These are phyloP conservation scores for Moricandia arvensis DNA, from an alignment of 345 rosid genomes.

Conservation along the genomic window DNA sequence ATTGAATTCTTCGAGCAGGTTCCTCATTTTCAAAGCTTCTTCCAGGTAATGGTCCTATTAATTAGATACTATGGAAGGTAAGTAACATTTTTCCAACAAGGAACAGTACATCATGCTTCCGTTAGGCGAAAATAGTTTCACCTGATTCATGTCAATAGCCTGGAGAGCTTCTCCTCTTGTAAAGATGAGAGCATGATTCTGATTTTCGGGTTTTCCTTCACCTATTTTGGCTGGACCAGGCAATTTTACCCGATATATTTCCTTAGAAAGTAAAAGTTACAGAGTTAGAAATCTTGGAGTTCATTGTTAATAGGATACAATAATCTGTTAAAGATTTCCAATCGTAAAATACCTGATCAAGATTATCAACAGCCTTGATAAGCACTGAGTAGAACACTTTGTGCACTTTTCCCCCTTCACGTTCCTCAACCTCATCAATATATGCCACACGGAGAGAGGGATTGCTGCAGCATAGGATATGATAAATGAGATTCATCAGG, in stretches of 20 bases:
- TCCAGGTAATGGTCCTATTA: slow-evolving; percentile 93
- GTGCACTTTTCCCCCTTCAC: slow-evolving; percentile 66
- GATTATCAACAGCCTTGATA: slow-evolving; percentile 83
- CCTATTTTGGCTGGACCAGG: slow-evolving; percentile 90
- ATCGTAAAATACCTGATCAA: slow-evolving; percentile 70
- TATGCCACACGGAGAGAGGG: slow-evolving; percentile 96
- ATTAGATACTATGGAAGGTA: slow-evolving; percentile 10
- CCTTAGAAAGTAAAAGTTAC: slow-evolving; percentile 43
- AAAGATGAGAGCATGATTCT: slow-evolving; percentile 87
- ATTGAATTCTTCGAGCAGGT: slow-evolving; percentile 91
- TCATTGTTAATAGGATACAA: background rate
- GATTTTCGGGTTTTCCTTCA: slow-evolving; percentile 98
- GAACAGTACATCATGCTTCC: background rate
- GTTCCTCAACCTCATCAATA: slow-evolving; percentile 94
- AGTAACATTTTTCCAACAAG: slow-evolving; percentile 23
- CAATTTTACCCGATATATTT: slow-evolving; percentile 88
- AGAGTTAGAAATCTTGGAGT: background rate
- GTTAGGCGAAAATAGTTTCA: slow-evolving; percentile 21
- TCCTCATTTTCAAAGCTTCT: slow-evolving; percentile 97
- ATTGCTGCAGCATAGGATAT: slow-evolving; percentile 54
- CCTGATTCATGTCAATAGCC: slow-evolving; percentile 98
- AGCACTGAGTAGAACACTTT: slow-evolving; percentile 89
- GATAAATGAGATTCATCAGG: slow-evolving; percentile 22
- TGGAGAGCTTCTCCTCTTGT: slow-evolving; percentile 99
- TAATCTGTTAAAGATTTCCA: slow-evolving; percentile 7